Conservation (phyloP, 2,329 filamentous ascomycete genomes). For the Pyricularia grisea region DNA sequence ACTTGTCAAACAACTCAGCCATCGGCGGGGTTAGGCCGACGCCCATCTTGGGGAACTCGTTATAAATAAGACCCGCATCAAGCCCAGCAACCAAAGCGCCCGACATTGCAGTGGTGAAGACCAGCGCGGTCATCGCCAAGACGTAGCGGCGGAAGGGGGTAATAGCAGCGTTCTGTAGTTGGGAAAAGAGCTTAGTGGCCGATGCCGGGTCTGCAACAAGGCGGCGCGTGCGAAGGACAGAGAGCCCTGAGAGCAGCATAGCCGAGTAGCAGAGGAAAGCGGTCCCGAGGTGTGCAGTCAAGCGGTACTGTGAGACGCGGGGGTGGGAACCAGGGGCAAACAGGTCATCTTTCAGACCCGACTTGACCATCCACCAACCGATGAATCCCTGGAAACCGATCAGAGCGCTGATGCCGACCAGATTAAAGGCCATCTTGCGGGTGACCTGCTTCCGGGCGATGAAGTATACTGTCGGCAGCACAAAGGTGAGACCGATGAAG, state of each 20-base stretch:
- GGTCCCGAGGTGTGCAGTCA: constrained; percentile 80
- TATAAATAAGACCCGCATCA: constrained; percentile 95
- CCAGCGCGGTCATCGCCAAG: constrained; percentile 59
- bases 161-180: constrained; percentile 59
- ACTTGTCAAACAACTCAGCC: constrained; percentile 73
- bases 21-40: constrained; percentile 70
- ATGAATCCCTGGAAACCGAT: constrained; percentile 94
- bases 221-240: constrained; percentile 68
- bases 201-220: constrained; percentile 59
- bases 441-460: constrained; percentile 72
- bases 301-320: constrained; percentile 86
- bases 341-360: constrained; percentile 87
- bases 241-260: constrained; percentile 85
- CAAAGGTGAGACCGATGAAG: constrained; percentile 81
- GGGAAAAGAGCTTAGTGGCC: constrained; percentile 49
- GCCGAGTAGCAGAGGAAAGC: constrained; percentile 90
- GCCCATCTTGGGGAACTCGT: constrained; percentile 97
- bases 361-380: constrained; percentile 99
- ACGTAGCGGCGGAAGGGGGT: constrained; percentile 65
- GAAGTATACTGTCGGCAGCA: constrained; percentile 82
- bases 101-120: constrained; percentile 88
- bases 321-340: constrained; percentile 87
- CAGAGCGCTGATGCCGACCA: constrained; percentile 75
- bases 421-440: constrained; percentile 62
- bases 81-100: constrained; percentile 89